Evolutionary conservation across 306 rosid genomes (phyloP), one percentile per base, ranked within the genome.

Genomic region (Rosa persica): DNA sequence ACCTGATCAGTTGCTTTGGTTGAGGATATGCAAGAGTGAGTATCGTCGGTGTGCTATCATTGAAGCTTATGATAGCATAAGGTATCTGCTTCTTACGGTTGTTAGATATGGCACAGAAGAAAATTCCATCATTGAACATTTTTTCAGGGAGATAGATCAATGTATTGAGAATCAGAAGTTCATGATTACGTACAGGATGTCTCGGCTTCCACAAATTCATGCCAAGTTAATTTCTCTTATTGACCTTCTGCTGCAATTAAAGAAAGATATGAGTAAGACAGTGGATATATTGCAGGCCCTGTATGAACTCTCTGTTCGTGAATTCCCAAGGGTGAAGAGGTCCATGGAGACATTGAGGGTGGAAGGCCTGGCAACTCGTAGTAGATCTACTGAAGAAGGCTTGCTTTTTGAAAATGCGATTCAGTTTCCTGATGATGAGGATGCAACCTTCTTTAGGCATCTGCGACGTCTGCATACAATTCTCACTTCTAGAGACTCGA

Each of bases 41-140:
- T 94, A 94, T 72, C 83, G 93, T 48, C 88, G 98, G 30, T 92
- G 97, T 87, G 91, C 98, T 75, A 92, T 92, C 25, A 86, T 90
- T 43, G 98, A 94, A 87, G 92, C 94, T 66, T 94, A 94, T 81
- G 97, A 92, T 78, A 89, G 96, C 82, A 73, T 92, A 74, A 88
- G 88, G 87, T 84, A 81, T 78, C 57, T 94, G 78, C 83, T 92
- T 81, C 70, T 11, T 66, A 39, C 9, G 73, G 73, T 92, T 67
- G 86, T 94, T 67, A 87, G 83, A 66, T 58, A 44, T 81, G 87
- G 82, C 52, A 85, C 82, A 5, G 90, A 81, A 67, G 98, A 94
- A 85, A 60, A 79, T 81, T 22, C 75, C 77, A 92, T 94, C 79
- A 79, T 90, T 77, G 65, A 60, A 62, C 83, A 69, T 25, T 39